A percentile compares a stretch with the other conserved stretches of the same genome.
Evolutionary conservation across 2,329 filamentous ascomycete species (phyloP).

Genomic region (Cyphellophora europaea): DNA sequence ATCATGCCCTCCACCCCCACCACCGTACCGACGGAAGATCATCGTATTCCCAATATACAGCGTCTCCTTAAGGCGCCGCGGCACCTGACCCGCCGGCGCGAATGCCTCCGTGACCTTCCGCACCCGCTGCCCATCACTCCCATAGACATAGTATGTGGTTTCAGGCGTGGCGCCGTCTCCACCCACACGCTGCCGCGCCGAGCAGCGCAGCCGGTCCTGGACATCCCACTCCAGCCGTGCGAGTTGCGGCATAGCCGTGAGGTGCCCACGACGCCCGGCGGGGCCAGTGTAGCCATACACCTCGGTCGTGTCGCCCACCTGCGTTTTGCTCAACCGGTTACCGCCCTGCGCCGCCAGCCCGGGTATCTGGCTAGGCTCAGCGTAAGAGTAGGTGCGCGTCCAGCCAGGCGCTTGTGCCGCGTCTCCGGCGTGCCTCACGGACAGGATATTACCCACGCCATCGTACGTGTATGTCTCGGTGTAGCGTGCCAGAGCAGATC

Average conservation of each 20-base stretch:
- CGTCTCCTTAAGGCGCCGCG: no score
- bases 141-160: neutral
- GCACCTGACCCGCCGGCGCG: no score
- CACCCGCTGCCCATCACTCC: no score
- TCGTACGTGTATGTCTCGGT: slow-evolving; percentile 14
- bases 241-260: neutral
- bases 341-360: slow-evolving; percentile 4
- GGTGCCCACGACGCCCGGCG: neutral
- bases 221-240: neutral
- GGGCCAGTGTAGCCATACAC: slow-evolving; percentile 1
- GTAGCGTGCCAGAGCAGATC: slow-evolving; percentile 8
- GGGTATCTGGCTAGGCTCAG: no score
- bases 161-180: neutral
- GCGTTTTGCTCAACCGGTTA: slow-evolving; percentile 7
- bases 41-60: no score
- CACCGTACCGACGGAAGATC: no score
- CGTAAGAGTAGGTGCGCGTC: slow-evolving; percentile 12
- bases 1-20: no score
- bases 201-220: neutral
- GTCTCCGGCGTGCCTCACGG: slow-evolving; percentile 7
- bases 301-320: slow-evolving; percentile 4
- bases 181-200: neutral
- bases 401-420: slow-evolving; percentile 4
- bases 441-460: slow-evolving; percentile 11
- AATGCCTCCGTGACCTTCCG: no score